Conservation (phyloP, 805 yeast species). For the Phaffomyces opuntiae region DNA sequence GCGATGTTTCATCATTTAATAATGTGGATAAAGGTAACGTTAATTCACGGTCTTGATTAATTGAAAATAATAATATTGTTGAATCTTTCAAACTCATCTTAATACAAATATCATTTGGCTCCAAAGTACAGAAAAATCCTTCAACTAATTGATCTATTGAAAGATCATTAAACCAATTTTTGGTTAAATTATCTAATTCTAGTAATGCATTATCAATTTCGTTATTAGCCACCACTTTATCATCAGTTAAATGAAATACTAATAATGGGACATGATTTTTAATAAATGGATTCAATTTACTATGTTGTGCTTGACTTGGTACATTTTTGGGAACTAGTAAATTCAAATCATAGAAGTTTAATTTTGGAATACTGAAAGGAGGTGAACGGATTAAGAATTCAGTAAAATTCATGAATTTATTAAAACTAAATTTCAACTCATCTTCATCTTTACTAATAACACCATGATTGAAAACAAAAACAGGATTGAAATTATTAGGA, state of each 20-base stretch:
- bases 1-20: slow-evolving; percentile 2
- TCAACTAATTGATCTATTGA: slow-evolving; percentile 29
- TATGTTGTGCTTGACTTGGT: neutral
- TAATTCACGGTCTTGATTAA: slow-evolving; percentile 11
- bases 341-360: slow-evolving; percentile 1
- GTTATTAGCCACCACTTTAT: slow-evolving; percentile 6
- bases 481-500: slow-evolving; percentile 2
- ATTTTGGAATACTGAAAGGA: slow-evolving; percentile 5
- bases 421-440: neutral
- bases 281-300: neutral
- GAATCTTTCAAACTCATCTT: slow-evolving; percentile 27
- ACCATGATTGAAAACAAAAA: slow-evolving; percentile 1
- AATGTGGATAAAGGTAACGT: slow-evolving; percentile 9
- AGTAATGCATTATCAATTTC: neutral
- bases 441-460: neutral
- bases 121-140: slow-evolving; percentile 37
- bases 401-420: neutral
- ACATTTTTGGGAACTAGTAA: slow-evolving; percentile 2
- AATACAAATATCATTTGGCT: slow-evolving; percentile 28
- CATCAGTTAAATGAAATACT: slow-evolving; percentile 27
- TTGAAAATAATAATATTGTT: slow-evolving; percentile 25
- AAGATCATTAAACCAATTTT: slow-evolving; percentile 31
- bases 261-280: slow-evolving; percentile 27
- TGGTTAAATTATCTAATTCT: slow-evolving; percentile 34
- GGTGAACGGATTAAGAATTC: slow-evolving; percentile 3